Base-by-base conservation (phyloP, 352 stramenopile species). In the Globisporangium echinulatum region DNA sequence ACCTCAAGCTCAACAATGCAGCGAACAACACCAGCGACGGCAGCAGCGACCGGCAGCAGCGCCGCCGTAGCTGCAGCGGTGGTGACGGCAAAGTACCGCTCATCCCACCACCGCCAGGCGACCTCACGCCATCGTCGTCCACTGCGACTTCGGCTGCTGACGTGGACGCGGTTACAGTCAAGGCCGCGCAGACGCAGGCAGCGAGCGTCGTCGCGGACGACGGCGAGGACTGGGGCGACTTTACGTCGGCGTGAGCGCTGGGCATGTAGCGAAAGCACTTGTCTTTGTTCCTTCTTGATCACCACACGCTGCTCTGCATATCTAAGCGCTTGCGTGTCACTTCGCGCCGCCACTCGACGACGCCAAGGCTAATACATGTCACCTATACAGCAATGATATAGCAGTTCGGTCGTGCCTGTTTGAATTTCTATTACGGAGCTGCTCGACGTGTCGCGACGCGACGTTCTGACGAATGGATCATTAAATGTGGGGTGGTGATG, bases 161-260 rank as follows among this genome's bases (percentile, higher is more conserved):
- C 19, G 19, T 25, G 19, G 19, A 25, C 19, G 19, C 64, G n/a
- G 66, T 58, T 25, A 59, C 70, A 38, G 57, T 61, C 56, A 78
- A 79, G 62, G 38, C 71, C 2, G 64, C 68, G 44, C 74, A 74
- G 59, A 76, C 71, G 13, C 71, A 67, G 36, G 68, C 59, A 7
- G 58, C 71, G 33, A 73, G 61, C n/a, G 37, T 59, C 14, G 63
- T 64, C 44, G 58, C 55, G 5, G 52, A 60, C 33, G 80, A 87
- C 46, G 85, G 90, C 59, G 59, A 84, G 7, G 85, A 94, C 53
- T 94, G 82, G 82, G 85, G 82, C 0, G 85, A 92, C 53, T 94
- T 94, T 56, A 91, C 82, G 11, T 92, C 83, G 0, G 80, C 78
- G 43, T 90, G 68, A 73, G 47, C 13, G 19, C 19, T 25, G 19